These are phyloP conservation scores for Ceratocystis ficicola DNA, from an alignment of 2,329 filamentous ascomycete species.

Conservation along the genomic window DNA sequence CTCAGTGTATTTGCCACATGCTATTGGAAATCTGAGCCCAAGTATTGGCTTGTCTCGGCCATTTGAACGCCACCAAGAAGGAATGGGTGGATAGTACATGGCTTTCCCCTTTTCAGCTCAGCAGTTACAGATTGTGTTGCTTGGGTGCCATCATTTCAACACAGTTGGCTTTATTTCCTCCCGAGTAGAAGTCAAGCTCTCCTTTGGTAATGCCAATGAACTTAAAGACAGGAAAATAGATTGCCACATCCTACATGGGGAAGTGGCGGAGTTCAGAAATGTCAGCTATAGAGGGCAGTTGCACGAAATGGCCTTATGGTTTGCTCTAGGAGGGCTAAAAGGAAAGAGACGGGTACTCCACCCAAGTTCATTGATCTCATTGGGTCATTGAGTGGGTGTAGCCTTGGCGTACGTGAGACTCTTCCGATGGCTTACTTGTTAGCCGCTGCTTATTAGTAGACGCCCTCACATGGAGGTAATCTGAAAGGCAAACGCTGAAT, in stretches of 20 bases:
- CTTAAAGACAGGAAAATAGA: background rate
- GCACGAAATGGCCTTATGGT: too few relatives aligned
- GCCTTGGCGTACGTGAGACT: too few relatives aligned
- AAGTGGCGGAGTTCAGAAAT: background rate
- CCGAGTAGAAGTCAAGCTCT: background rate
- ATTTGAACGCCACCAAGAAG: background rate
- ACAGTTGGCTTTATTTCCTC: background rate
- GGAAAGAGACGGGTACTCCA: too few relatives aligned
- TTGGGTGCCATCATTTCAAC: background rate
- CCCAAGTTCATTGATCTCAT: too few relatives aligned
- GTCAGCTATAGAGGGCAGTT: background rate
- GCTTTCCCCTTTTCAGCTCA: background rate
- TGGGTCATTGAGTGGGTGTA: too few relatives aligned
- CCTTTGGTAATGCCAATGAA: background rate
- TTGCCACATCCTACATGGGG: background rate
- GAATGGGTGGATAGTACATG: background rate
- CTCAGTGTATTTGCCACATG: background rate
- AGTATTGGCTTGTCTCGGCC: slow-evolving; percentile 9
- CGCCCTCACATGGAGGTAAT: too few relatives aligned
- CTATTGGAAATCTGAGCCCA: slow-evolving; percentile 2
- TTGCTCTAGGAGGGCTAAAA: too few relatives aligned
- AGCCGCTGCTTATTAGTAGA: too few relatives aligned
- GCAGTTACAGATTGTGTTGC: too few relatives aligned
- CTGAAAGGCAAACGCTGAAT: too few relatives aligned
- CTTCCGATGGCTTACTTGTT: too few relatives aligned